Percentiles rank a stretch among this genome's conserved stretches.
Evolutionary conservation across 495 filamentous ascomycete genomes (phyloP).

Genomic region (Terfezia boudieri): DNA sequence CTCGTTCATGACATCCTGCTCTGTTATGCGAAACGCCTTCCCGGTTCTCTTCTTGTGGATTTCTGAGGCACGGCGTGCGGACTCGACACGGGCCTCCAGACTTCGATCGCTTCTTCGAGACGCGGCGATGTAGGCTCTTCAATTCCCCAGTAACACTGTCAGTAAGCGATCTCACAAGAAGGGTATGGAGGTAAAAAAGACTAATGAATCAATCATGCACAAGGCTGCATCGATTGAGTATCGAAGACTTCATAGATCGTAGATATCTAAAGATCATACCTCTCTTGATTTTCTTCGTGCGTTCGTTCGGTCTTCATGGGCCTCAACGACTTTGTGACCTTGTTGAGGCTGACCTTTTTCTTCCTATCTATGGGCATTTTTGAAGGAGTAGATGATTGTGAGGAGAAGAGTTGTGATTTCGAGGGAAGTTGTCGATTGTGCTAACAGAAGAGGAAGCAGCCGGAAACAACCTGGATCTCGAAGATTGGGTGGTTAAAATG

Average conservation of each 20-base stretch:
- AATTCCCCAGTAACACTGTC: constrained; percentile 1
- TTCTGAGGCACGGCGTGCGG: constrained; percentile 65
- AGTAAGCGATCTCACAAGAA: neutral
- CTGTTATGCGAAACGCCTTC: constrained; percentile 57
- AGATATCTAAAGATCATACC: constrained; percentile 24
- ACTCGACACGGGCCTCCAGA: constrained; percentile 73
- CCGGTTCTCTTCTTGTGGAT: constrained; percentile 83
- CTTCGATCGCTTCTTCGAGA: constrained; percentile 78
- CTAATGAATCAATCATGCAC: neutral
- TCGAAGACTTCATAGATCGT: neutral
- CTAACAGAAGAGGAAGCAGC: neutral
- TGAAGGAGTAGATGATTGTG: neutral
- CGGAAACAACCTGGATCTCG: constrained; percentile 9
- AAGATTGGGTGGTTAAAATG: constrained; percentile 4
- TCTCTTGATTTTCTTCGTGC: constrained; percentile 81
- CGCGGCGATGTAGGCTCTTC: constrained; percentile 78
- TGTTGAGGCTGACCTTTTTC: neutral
- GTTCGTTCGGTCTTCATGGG: constrained; percentile 39
- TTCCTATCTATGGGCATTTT: constrained; percentile 8
- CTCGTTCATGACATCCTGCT: constrained; percentile 73
- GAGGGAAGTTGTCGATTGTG: constrained; percentile 2
- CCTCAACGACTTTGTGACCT: constrained; percentile 6
- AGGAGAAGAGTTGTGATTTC: constrained; percentile 11
- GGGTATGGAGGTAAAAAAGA: too few species aligned
- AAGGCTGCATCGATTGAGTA: constrained; percentile 2